Evolutionary conservation across 257 asterid species (phyloP).

Genomic region (Nicotiana otophora): DNA sequence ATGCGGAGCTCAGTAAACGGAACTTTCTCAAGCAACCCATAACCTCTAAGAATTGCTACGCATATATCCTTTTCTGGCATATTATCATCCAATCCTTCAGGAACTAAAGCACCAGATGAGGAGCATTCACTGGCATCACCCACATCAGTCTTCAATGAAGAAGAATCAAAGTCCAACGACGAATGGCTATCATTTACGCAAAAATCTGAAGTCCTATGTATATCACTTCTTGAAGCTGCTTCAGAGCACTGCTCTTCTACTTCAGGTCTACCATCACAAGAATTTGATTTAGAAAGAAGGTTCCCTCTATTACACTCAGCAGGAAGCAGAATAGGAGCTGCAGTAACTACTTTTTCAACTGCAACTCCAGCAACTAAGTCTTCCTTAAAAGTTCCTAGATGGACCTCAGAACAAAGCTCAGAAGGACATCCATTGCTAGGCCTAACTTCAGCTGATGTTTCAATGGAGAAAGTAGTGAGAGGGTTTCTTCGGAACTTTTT

Average conservation of each 20-base stretch:
- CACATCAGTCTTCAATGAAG: constrained; percentile 32
- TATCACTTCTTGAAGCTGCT: constrained; percentile 36
- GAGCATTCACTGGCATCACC: constrained; percentile 67
- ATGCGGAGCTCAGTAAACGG: constrained; percentile 16
- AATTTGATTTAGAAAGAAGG: constrained; percentile 25
- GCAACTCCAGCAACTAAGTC: constrained; percentile 24
- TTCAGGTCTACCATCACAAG: constrained; percentile 32
- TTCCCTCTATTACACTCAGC: constrained; percentile 22
- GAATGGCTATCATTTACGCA: constrained; percentile 48
- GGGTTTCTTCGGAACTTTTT: constrained; percentile 25
- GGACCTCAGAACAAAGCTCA: constrained; percentile 39
- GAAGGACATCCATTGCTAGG: constrained; percentile 34
- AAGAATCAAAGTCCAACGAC: constrained; percentile 44
- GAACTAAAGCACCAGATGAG: constrained; percentile 54
- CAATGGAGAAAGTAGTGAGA: constrained; percentile 17
- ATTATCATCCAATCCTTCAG: constrained; percentile 33
- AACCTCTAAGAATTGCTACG: constrained; percentile 52
- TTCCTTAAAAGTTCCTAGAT: constrained; percentile 33
- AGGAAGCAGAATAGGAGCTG: constrained; percentile 17
- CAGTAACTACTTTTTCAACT: constrained; percentile 26
- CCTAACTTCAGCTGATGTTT: constrained; percentile 19
- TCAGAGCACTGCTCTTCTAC: constrained; percentile 33
- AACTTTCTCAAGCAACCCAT: constrained; percentile 46
- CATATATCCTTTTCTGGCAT: constrained; percentile 61
- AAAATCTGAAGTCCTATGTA: constrained; percentile 30